Evolutionary conservation across 2,329 filamentous ascomycete genomes (phyloP).

Genomic region (Phaeosphaeriaceae sp.): DNA sequence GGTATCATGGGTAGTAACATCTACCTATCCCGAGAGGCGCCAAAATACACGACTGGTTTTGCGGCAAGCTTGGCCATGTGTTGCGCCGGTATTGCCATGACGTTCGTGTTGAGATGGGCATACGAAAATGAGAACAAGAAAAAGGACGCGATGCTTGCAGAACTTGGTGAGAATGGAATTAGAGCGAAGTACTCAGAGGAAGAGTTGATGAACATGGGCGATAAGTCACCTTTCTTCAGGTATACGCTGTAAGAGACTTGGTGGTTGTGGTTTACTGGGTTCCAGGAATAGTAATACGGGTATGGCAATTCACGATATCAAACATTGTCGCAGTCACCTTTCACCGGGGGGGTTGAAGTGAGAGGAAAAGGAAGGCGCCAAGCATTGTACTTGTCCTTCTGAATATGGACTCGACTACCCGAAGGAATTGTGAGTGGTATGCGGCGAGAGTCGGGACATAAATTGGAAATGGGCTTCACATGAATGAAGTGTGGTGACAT

Average conservation of each 20-base stretch:
- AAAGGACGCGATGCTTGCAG: conserved; percentile 32
- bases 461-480: too few species aligned
- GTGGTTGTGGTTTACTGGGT: too few species aligned
- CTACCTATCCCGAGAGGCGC: conserved; percentile 56
- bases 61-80: conserved; percentile 54
- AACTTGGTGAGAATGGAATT: conserved; percentile 41
- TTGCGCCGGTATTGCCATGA: conserved; percentile 55
- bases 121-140: conserved; percentile 47
- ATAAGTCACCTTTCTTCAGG: conserved; percentile 52
- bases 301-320: too few species aligned
- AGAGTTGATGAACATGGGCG: conserved; percentile 50
- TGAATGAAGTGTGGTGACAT: too few species aligned
- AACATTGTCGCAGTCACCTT: too few species aligned
- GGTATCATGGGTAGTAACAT: conserved; percentile 56
- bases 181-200: conserved; percentile 48
- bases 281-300: too few species aligned
- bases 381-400: too few species aligned
- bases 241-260: conserved; percentile 43
- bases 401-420: too few species aligned
- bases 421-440: conserved; percentile 20
- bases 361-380: too few species aligned
- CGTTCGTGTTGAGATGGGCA: conserved; percentile 51
- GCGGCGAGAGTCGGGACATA: conserved; percentile 6
- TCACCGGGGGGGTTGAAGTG: too few species aligned
- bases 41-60: conserved; percentile 59